Conservation (phyloP, 2,329 filamentous ascomycete genomes). For the Fusarium coicis region DNA sequence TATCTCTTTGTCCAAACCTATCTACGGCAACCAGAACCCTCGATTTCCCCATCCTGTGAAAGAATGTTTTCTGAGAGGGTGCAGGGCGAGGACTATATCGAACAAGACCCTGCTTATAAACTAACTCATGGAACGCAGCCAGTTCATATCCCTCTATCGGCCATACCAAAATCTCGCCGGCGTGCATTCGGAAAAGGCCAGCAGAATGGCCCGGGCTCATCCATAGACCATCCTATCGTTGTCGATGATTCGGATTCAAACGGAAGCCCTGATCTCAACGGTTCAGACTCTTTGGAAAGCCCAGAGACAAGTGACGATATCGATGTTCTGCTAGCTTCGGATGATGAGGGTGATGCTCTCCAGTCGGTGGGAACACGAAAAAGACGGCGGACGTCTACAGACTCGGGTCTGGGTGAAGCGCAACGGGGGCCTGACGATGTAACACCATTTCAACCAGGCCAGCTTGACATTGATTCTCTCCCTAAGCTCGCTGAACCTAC, state of each 20-base stretch:
- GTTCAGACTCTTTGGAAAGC: not conserved
- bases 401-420: conserved; percentile 31
- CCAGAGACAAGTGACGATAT: conserved; percentile 28
- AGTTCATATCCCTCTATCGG: conserved; percentile 44
- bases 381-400: conserved; percentile 32
- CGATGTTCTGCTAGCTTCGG: conserved; percentile 37
- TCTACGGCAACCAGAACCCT: not conserved
- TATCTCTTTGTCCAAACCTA: conserved; percentile 74
- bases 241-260: conserved; percentile 7
- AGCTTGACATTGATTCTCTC: conserved; percentile 69
- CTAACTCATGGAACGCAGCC: not conserved
- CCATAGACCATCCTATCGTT: conserved; percentile 4
- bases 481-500: conserved; percentile 64
- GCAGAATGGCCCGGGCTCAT: not conserved
- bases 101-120: conserved; percentile 40
- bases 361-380: conserved; percentile 25
- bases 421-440: conserved; percentile 4
- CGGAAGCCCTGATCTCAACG: conserved; percentile 29
- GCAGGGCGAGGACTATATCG: conserved; percentile 21
- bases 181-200: not conserved
- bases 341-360: conserved; percentile 19
- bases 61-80: not conserved
- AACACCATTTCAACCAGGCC: conserved; percentile 72
- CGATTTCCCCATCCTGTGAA: too few species aligned
- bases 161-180: conserved; percentile 40